Conservation (phyloP, 2,329 filamentous ascomycete genomes). For the Xylaria sp. region DNA sequence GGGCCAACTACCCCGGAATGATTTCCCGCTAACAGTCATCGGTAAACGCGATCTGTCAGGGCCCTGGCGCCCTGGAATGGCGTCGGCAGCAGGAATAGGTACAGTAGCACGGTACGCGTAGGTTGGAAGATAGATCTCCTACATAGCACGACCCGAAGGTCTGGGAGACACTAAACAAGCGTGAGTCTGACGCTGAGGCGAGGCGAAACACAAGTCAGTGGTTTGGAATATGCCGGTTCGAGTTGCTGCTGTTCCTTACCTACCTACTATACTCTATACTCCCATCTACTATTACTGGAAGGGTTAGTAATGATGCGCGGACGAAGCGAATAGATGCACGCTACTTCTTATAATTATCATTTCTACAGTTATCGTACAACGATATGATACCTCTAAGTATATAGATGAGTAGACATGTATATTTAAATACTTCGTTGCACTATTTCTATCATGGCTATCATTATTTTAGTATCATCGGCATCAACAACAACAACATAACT, state of each 20-base stretch:
- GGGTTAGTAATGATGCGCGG: conserved; percentile 29
- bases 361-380: not conserved
- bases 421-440: not conserved
- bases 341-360: not conserved
- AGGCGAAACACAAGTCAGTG: conserved; percentile 35
- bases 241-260: conserved; percentile 2
- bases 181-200: conserved; percentile 49
- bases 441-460: not conserved
- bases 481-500: too few relatives aligned
- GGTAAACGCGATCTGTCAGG: conserved; percentile 49
- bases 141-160: conserved; percentile 45
- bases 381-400: too few relatives aligned
- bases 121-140: conserved; percentile 42
- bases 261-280: too few relatives aligned
- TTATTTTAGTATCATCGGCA: not conserved
- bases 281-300: not conserved
- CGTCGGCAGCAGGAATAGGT: conserved; percentile 43
- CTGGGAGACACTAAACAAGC: conserved; percentile 52
- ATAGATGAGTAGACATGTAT: not conserved
- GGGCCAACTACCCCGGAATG: conserved; percentile 51
- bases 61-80: conserved; percentile 46
- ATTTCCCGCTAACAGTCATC: conserved; percentile 50
- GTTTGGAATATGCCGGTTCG: conserved; percentile 28
- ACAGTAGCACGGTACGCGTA: conserved; percentile 34
- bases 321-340: conserved; percentile 5